These are phyloP conservation scores for Tylopilus vinaceipallidus DNA, from an alignment of 768 basidiomycete genomes.

Conservation along the genomic window DNA sequence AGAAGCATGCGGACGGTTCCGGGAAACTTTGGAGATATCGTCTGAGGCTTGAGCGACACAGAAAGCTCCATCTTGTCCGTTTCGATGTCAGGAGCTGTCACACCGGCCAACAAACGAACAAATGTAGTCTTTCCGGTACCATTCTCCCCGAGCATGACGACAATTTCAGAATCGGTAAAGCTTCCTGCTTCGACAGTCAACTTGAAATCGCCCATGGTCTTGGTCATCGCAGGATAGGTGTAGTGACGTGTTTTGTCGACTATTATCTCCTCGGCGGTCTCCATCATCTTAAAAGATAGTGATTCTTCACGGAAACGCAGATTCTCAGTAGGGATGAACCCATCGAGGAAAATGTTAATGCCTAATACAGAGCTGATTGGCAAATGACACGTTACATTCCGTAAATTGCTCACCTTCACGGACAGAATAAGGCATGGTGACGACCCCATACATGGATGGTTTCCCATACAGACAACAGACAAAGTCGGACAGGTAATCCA, in stretches of 20 bases:
- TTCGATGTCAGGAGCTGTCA: conserved; percentile 76
- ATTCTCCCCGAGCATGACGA: conserved; percentile 99
- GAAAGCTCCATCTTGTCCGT: conserved; percentile 76
- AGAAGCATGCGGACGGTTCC: conserved; percentile 96
- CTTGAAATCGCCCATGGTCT: conserved; percentile 95
- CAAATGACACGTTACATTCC: background rate
- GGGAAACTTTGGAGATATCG: conserved; percentile 96
- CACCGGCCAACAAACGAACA: conserved; percentile 92
- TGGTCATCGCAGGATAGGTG: conserved; percentile 93
- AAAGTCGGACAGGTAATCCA: conserved; percentile 98
- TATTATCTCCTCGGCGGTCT: conserved; percentile 88
- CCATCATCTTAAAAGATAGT: conserved; percentile 95
- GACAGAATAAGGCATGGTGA: conserved; percentile 98
- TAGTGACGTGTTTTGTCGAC: conserved; percentile 87
- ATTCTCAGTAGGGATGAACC: conserved; percentile 98
- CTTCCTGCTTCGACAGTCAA: conserved; percentile 85
- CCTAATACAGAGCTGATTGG: conserved; percentile 43
- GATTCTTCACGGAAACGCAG: conserved; percentile 96
- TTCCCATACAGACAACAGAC: conserved; percentile 98
- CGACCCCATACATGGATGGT: conserved; percentile 96
- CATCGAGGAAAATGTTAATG: conserved; percentile 99
- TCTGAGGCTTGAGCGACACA: conserved; percentile 98
- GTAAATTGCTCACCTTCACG: conserved; percentile 71
- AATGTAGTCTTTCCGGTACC: conserved; percentile 99
- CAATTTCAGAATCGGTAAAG: conserved; percentile 99